Evolutionary conservation across 108 stramenopile species (phyloP).

Genomic region (Schizochytrium sp.): DNA sequence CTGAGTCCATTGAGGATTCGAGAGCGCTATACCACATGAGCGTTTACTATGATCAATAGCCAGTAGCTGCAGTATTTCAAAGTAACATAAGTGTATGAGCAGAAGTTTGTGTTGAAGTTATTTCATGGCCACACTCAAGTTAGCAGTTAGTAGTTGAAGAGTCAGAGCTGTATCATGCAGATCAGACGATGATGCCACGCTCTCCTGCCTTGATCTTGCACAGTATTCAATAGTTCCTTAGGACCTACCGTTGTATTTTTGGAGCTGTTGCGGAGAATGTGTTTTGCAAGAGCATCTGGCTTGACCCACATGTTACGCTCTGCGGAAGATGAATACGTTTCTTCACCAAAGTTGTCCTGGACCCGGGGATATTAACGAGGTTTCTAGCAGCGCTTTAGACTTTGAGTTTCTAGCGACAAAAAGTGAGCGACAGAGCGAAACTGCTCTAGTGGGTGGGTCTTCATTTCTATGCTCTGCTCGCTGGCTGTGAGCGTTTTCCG

Average conservation of each 20-base stretch:
- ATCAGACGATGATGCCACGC: not conserved
- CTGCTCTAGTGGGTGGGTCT: too few relatives aligned
- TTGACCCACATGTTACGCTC: slow-evolving; percentile 7
- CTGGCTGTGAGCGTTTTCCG: too few relatives aligned
- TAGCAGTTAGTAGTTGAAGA: too few relatives aligned
- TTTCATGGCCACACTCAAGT: too few relatives aligned
- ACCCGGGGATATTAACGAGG: not conserved
- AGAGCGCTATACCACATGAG: not conserved
- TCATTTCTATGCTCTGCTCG: too few relatives aligned
- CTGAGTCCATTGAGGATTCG: not conserved
- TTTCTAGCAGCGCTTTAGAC: not conserved
- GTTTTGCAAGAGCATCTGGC: not conserved
- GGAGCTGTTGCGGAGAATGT: not conserved
- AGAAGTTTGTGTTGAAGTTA: not conserved
- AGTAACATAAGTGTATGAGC: not conserved
- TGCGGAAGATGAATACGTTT: not conserved
- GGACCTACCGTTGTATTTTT: not conserved
- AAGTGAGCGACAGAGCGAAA: too few relatives aligned
- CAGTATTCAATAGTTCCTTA: too few relatives aligned
- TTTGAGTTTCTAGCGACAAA: too few relatives aligned
- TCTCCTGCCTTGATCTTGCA: not conserved
- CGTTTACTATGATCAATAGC: not conserved
- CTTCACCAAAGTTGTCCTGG: not conserved
- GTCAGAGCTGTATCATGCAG: not conserved
- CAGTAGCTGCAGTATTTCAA: not conserved